Percentiles rank a stretch among this genome's conserved stretches.
Evolutionary conservation across 163 green algal species (phyloP).

Genomic region (Smithsoniella earleae): DNA sequence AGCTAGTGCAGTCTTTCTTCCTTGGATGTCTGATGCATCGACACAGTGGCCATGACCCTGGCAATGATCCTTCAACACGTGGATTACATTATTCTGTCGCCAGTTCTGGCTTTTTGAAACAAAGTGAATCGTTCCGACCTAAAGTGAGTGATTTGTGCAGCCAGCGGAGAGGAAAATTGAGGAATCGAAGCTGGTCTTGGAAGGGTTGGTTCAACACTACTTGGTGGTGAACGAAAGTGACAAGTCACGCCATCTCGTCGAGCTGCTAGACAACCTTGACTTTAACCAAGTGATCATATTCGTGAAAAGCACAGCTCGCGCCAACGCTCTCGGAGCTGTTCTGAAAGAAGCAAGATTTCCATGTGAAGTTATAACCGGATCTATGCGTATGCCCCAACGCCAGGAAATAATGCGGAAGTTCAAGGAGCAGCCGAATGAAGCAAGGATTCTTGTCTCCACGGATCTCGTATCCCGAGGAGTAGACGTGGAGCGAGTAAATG

Average conservation of each 20-base stretch:
- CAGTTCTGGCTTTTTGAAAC: not conserved
- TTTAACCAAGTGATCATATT: conserved; percentile 99
- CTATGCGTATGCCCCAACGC: conserved; percentile 16
- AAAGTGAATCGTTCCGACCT: too few species aligned
- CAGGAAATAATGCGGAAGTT: conserved; percentile 35
- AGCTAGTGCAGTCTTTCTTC: conserved; percentile 27
- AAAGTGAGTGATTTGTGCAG: conserved; percentile 46
- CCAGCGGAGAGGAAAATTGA: conserved; percentile 80
- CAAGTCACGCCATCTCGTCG: conserved; percentile 98
- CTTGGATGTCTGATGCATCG: conserved; percentile 30
- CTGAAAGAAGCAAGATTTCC: conserved; percentile 97
- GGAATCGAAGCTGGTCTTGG: conserved; percentile 98
- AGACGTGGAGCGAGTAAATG: conserved; percentile 99
- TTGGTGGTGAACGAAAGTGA: conserved; percentile 89
- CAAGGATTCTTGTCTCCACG: conserved; percentile 93
- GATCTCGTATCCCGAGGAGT: conserved; percentile 96
- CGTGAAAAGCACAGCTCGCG: conserved; percentile 86
- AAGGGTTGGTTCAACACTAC: conserved; percentile 98
- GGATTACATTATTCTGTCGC: too few species aligned
- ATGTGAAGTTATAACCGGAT: not conserved
- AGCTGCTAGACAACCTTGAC: conserved; percentile 95
- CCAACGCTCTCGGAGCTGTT: conserved; percentile 82
- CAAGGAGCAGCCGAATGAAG: conserved; percentile 61
- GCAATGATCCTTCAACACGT: too few species aligned
- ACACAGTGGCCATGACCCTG: too few species aligned